These are phyloP conservation scores for Candida xyloterini DNA, from an alignment of 805 yeast species.

Conservation along the genomic window DNA sequence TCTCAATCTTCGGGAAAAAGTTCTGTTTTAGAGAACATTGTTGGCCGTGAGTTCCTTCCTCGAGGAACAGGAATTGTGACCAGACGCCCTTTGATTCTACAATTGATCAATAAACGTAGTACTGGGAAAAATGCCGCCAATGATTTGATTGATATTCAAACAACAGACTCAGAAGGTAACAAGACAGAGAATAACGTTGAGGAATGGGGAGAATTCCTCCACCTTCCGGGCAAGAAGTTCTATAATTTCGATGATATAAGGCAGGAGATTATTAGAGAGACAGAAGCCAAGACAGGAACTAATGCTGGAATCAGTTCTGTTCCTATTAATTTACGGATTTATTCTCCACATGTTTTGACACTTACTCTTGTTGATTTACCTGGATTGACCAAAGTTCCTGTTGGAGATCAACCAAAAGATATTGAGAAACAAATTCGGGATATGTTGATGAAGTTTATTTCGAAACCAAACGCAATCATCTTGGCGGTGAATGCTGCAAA, in stretches of 20 bases:
- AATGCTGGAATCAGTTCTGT: conserved; percentile 87
- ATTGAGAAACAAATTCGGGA: conserved; percentile 93
- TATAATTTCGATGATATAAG: conserved; percentile 87
- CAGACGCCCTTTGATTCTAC: conserved; percentile 45
- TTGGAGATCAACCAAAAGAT: conserved; percentile 98
- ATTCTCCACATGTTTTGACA: conserved; percentile 90
- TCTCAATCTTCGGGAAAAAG: conserved; percentile 89
- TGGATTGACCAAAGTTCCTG: conserved; percentile 97
- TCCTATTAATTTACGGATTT: conserved; percentile 91
- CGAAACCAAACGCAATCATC: conserved; percentile 93
- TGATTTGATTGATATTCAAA: conserved; percentile 44
- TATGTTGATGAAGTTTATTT: conserved; percentile 87
- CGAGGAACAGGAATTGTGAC: conserved; percentile 93
- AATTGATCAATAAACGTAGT: conserved; percentile 69
- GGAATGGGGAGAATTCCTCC: conserved; percentile 98
- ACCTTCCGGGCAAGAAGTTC: conserved; percentile 83
- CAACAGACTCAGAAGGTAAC: conserved; percentile 43
- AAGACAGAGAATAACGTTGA: conserved; percentile 66
- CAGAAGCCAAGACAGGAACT: conserved; percentile 77
- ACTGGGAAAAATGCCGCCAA: conserved; percentile 16
- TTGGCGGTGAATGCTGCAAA: conserved; percentile 95
- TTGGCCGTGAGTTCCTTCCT: conserved; percentile 87
- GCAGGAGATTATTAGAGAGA: conserved; percentile 86
- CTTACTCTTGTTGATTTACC: conserved; percentile 95
- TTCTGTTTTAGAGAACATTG: conserved; percentile 85